Base-by-base conservation (phyloP, 495 filamentous ascomycete species). In the Immersiella caudata region DNA sequence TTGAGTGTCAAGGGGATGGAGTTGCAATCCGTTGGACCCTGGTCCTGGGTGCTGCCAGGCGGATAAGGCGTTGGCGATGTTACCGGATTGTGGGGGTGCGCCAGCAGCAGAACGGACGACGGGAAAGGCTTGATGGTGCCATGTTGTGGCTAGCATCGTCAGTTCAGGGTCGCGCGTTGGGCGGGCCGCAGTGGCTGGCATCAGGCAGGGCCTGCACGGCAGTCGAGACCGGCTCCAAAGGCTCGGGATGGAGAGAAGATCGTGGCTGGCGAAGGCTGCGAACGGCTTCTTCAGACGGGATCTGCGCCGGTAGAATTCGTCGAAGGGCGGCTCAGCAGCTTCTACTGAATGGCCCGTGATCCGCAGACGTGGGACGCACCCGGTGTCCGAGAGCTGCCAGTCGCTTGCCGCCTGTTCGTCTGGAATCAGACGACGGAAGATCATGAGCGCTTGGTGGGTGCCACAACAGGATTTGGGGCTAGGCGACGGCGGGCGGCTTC, bases 291-390 rank as follows among this genome's bases (percentile, higher is more conserved):
- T 46, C 40, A 46, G 40, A 46, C 40, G 40, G 36, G 64, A 62
- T 66, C 46, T 66, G 24, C 58, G 63, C 56, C 67, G 68, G 64
- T 25, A 70, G 58, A 66, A 69, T 66, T 56, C 46, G 35, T 62
- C 20, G 58, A 64, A 70, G 59, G 56, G 18, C 51, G 64, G 35
- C 40, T 6, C 40, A 46, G 40, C 21, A 33, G 29, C 57, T 40
- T 60, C 64, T 70, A 64, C 64, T 20, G 63, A 40, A 35, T 49
- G 55, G 20, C 51, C 54, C 55, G 55, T 63, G 24, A n/a, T 46
- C 21, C 12, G 61, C 21, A 8, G 25, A 33, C 29, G 8, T 51
- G 59, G 59, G 26, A 59, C 25, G 57, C 25, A 20, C 20, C 21
- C 52, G 52, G 52, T 22, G 52, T 55, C 52, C 21, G 16, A 55